Conservation (phyloP, 345 rosid genomes). For the Arabidopsis arenosa region DNA sequence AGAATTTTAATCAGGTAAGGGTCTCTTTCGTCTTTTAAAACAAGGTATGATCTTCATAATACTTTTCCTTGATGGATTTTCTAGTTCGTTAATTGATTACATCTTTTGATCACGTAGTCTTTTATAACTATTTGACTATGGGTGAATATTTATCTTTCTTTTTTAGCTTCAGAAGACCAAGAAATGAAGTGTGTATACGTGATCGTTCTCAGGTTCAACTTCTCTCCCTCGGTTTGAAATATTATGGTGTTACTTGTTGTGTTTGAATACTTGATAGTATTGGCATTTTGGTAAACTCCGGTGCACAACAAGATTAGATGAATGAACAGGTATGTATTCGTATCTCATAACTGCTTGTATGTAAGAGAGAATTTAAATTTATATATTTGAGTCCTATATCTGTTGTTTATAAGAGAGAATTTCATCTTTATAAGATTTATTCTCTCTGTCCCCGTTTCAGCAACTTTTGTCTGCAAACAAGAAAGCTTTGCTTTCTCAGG, state of each 20-base stretch:
- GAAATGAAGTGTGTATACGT: not conserved
- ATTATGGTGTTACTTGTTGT: not conserved
- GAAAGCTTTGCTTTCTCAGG: not conserved
- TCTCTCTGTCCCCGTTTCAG: not conserved
- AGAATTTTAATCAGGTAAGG: not conserved
- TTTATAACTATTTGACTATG: not conserved
- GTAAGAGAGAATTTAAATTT: no score
- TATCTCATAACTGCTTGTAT: not conserved
- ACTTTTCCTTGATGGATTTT: not conserved
- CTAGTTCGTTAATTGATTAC: not conserved
- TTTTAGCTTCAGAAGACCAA: slow-evolving; percentile 16
- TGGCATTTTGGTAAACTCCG: slow-evolving; percentile 20
- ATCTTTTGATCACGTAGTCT: not conserved
- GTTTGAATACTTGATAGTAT: not conserved
- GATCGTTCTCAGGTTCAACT: slow-evolving; percentile 2
- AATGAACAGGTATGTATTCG: not conserved
- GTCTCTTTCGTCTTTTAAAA: not conserved
- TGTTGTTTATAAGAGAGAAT: not conserved
- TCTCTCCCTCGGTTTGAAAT: not conserved
- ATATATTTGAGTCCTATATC: no score
- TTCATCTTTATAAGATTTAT: not conserved
- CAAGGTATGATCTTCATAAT: not conserved
- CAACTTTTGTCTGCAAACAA: not conserved
- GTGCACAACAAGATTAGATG: not conserved
- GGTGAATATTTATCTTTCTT: not conserved